phyloP scores from a whole-genome alignment of 352 stramenopile genomes.

The Phytophthora constricta region DNA sequence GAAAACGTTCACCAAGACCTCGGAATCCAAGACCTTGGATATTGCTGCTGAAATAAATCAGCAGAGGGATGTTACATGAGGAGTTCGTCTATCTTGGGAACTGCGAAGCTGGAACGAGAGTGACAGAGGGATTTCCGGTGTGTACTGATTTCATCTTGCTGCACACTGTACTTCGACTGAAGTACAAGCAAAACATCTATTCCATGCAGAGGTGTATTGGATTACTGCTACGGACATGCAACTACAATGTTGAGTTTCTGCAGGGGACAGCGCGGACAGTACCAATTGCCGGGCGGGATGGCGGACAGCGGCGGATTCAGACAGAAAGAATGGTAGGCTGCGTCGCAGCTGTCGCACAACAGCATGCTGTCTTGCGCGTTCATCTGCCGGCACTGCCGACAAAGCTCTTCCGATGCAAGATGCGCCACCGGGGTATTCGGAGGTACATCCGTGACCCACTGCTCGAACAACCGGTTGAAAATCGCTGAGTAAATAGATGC shows the following conservation, averaged over 20 bases:
- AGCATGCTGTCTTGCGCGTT: constrained; percentile 80
- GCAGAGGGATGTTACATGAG: too few species aligned
- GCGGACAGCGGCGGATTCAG: constrained; percentile 61
- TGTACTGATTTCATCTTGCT: too few species aligned
- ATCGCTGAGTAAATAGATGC: constrained; percentile 50
- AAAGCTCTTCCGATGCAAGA: constrained; percentile 75
- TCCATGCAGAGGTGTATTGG: neutral
- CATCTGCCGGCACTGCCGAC: constrained; percentile 66
- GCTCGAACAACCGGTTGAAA: constrained; percentile 81
- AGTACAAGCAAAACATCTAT: too few species aligned
- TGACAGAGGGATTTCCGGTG: too few species aligned
- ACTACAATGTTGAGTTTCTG: constrained; percentile 46
- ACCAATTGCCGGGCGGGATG: constrained; percentile 83
- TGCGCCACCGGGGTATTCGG: constrained; percentile 57
- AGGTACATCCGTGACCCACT: constrained; percentile 67
- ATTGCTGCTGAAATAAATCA: too few species aligned
- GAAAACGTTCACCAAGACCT: too few species aligned
- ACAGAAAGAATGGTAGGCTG: constrained; percentile 85
- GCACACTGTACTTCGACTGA: too few species aligned
- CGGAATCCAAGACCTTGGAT: too few species aligned
- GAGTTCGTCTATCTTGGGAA: too few species aligned
- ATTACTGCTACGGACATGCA: too few species aligned
- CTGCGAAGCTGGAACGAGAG: too few species aligned
- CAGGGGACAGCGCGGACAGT: constrained; percentile 73
- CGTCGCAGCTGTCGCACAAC: constrained; percentile 87